Conservation (phyloP, 2,329 filamentous ascomycete genomes). For the Aureobasidium mangrovei region DNA sequence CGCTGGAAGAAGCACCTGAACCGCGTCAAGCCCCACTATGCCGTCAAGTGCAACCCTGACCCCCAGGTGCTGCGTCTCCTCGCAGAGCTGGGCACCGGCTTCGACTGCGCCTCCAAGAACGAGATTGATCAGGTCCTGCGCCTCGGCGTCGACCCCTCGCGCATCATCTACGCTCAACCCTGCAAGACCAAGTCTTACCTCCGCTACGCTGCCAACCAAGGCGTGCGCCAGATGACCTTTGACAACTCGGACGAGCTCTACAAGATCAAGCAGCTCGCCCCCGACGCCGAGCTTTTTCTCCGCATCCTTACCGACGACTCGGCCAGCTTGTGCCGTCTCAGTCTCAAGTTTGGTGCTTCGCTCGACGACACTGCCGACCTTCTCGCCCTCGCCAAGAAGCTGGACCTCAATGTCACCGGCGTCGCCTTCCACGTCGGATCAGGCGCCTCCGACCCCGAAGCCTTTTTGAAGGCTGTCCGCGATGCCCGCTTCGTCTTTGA, state of each 20-base stretch:
- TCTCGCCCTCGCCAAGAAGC: constrained; percentile 66
- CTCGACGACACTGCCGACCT: constrained; percentile 73
- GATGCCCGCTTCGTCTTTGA: constrained; percentile 87
- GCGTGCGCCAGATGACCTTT: constrained; percentile 98
- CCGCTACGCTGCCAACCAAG: constrained; percentile 73
- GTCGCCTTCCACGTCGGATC: constrained; percentile 98
- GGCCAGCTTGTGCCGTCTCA: constrained; percentile 84
- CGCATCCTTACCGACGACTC: constrained; percentile 96
- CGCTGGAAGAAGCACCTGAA: constrained; percentile 94
- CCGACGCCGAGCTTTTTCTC: constrained; percentile 81
- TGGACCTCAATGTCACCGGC: constrained; percentile 84
- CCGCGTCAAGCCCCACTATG: constrained; percentile 93
- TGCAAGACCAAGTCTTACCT: constrained; percentile 99
- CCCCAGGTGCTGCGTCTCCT: constrained; percentile 80
- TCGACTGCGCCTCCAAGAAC: constrained; percentile 95
- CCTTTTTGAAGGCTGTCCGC: constrained; percentile 82
- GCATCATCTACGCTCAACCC: constrained; percentile 97
- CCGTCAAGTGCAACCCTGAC: constrained; percentile 98
- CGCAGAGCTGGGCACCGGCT: constrained; percentile 80
- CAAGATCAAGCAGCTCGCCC: constrained; percentile 91
- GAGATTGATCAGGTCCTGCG: constrained; percentile 89
- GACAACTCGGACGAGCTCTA: constrained; percentile 97
- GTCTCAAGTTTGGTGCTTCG: constrained; percentile 93
- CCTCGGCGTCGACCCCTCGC: constrained; percentile 73
- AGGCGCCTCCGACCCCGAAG: constrained; percentile 84